Percentiles rank a stretch among this genome's conserved stretches.
Evolutionary conservation across 495 filamentous ascomycete genomes (phyloP).

Genomic region (Penicillium angulare): DNA sequence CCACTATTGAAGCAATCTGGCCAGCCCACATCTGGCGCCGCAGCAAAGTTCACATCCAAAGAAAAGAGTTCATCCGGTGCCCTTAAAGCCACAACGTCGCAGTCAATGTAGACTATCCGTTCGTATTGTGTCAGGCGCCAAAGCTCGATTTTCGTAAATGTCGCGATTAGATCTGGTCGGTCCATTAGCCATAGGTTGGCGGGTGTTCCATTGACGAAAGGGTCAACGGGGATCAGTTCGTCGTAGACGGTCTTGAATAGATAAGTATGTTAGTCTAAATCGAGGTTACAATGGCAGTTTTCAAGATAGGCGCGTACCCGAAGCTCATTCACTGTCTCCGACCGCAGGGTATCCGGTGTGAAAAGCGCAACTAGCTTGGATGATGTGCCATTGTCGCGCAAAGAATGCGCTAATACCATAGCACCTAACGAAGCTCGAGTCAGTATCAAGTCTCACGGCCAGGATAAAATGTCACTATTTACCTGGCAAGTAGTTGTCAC

Average conservation of each 20-base stretch:
- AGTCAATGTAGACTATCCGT: slow-evolving; percentile 89
- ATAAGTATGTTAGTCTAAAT: background rate
- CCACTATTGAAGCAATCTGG: slow-evolving; percentile 98
- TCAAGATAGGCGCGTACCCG: slow-evolving; percentile 51
- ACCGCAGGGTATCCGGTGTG: slow-evolving; percentile 70
- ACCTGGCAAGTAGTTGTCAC: slow-evolving; percentile 91
- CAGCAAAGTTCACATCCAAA: slow-evolving; percentile 73
- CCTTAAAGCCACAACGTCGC: slow-evolving; percentile 81
- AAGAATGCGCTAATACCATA: slow-evolving; percentile 88
- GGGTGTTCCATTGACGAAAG: slow-evolving; percentile 70
- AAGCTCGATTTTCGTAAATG: slow-evolving; percentile 94
- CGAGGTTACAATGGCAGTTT: background rate
- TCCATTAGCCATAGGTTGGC: slow-evolving; percentile 90
- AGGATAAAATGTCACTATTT: slow-evolving; percentile 7
- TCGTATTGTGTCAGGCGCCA: slow-evolving; percentile 91
- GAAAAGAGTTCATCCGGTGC: slow-evolving; percentile 92
- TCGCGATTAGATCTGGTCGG: slow-evolving; percentile 80
- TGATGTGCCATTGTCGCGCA: slow-evolving; percentile 85
- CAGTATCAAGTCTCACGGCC: slow-evolving; percentile 9
- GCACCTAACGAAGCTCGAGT: slow-evolving; percentile 59
- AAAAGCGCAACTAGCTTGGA: slow-evolving; percentile 84
- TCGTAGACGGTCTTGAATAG: slow-evolving; percentile 72
- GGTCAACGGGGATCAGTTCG: slow-evolving; percentile 80
- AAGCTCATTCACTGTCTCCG: slow-evolving; percentile 72
- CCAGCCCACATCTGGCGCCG: slow-evolving; percentile 95